Evolutionary conservation across 2,329 filamentous ascomycete genomes (phyloP), one percentile per base, ranked within the genome.

Genomic region (Rhytidhysteron rufulum): DNA sequence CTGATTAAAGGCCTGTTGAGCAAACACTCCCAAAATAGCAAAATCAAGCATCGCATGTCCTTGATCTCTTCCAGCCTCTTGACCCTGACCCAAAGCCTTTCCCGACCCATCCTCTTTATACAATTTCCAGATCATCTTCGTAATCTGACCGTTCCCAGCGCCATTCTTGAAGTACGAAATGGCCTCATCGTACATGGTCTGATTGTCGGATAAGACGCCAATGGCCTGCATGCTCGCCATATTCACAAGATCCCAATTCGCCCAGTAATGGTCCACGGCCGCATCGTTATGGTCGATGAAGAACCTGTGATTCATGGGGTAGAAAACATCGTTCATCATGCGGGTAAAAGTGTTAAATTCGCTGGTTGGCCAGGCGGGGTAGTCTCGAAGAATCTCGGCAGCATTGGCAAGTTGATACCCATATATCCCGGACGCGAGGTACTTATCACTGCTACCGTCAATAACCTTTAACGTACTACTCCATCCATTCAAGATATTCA

Each of bases 341-440:
- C 41, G 45, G 2, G 43, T 44, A 4, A 61, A 50, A 4, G 50
- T 53, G 1, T 48, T 39, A 8, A 63, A 41, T 10, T 58, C 47
- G 11, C 48, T 17, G n/a, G n/a, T n/a, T n/a, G n/a, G n/a, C 63
- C 67, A 70, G 2, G 53, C 58, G 7, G 37, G 19, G 37, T 70
- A 65, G 16, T 41, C 47, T 2, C 67, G 53, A 33, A 73, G 51
- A 2, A 73, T 53, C 42, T 74, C 72, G 0, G 61, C 72, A 0
- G 66, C 70, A 34, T 74, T 74, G 13, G 70, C 71, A 10, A 74
- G 52, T 43, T 74, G 57, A 39, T 73, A 72, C 0, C 71, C 71
- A 24, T 74, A 69, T 2, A 74, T 45, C 0, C 71, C 70, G 0
- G 66, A 54, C 0, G 65, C 63, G 2, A 74, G 65, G 40, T 56